Evolutionary conservation across 805 yeast species (phyloP).

Genomic region (Lipomyces kockii): DNA sequence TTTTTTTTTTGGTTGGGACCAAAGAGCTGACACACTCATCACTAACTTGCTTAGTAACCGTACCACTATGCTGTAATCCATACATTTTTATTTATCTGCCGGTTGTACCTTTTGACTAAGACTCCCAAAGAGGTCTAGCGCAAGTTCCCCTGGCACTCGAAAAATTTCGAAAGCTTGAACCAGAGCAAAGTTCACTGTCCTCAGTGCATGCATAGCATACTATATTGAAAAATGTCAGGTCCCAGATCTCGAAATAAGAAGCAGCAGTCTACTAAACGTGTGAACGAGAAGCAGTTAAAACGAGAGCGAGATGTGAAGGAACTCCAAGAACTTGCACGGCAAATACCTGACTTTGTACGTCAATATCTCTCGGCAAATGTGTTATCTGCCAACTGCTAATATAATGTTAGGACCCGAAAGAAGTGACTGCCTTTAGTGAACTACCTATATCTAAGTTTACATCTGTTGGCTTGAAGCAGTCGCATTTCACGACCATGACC

Average conservation of each 20-base stretch:
- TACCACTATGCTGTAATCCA: neutral
- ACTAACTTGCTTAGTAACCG: neutral
- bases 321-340: slow-evolving; percentile 16
- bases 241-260: neutral
- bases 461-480: slow-evolving; percentile 54
- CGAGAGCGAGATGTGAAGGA: slow-evolving; percentile 22
- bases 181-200: neutral
- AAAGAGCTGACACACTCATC: neutral
- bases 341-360: slow-evolving; percentile 20
- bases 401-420: slow-evolving; percentile 1
- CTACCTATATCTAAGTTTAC: slow-evolving; percentile 38
- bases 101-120: neutral
- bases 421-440: slow-evolving; percentile 29
- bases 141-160: neutral
- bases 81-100: neutral
- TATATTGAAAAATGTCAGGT: neutral
- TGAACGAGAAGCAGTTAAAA: slow-evolving; percentile 16
- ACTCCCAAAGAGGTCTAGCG: neutral
- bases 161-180: neutral
- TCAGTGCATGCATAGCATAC: neutral
- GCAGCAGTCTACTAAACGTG: slow-evolving; percentile 4
- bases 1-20: neutral
- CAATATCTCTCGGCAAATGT: neutral
- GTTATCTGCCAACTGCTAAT: neutral
- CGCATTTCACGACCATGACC: slow-evolving; percentile 81